A percentile compares a stretch with the other conserved stretches of the same genome.
Conservation (phyloP, 2,329 filamentous ascomycete genomes). For the Hypoxylon sp. region DNA sequence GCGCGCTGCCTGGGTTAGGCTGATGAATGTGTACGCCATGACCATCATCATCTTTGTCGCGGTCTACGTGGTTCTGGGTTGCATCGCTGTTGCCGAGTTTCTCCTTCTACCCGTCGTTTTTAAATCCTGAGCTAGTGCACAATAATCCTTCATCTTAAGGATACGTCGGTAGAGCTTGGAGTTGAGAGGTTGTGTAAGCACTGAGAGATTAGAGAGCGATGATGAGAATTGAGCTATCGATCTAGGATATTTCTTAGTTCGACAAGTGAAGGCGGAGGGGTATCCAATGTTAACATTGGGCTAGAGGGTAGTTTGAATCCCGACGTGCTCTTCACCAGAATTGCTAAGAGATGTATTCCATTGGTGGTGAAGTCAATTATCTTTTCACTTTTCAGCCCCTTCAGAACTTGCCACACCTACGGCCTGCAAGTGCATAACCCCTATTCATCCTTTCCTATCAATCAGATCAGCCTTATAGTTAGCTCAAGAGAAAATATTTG, state of each 20-base stretch:
- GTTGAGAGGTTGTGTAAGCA: background rate
- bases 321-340: background rate
- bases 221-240: background rate
- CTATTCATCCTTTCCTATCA: background rate
- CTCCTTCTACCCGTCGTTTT: background rate
- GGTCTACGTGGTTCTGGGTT: background rate
- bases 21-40: conserved; percentile 81
- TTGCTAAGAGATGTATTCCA: background rate
- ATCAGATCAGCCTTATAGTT: background rate
- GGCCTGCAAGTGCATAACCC: background rate
- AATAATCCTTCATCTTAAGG: background rate
- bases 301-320: background rate
- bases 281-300: background rate
- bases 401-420: too few species aligned
- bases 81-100: conserved; percentile 1
- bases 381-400: background rate
- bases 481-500: background rate
- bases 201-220: background rate
- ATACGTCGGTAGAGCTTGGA: background rate
- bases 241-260: background rate
- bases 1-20: conserved; percentile 75
- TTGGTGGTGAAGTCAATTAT: background rate
- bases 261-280: background rate
- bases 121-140: background rate
- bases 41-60: conserved; percentile 40